Evolutionary conservation across 352 stramenopile genomes (phyloP).

Genomic region (Phytophthora citricola): DNA sequence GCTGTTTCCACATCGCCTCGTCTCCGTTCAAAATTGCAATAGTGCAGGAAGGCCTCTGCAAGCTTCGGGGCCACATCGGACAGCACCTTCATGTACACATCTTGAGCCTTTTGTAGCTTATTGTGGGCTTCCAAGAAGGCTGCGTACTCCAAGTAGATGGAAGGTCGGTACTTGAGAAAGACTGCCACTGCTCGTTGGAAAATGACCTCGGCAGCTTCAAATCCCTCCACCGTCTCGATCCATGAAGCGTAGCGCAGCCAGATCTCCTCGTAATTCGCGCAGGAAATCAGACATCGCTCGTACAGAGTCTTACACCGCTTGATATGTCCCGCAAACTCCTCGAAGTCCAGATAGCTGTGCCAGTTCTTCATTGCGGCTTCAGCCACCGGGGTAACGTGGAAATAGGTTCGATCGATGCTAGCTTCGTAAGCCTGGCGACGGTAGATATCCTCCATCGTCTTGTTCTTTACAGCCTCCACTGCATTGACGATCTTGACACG

Average conservation of each 20-base stretch:
- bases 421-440: conserved; percentile 75
- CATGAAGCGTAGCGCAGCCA: conserved; percentile 78
- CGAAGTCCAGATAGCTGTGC: conserved; percentile 83
- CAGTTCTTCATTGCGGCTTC: conserved; percentile 79
- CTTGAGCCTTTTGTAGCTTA: conserved; percentile 57
- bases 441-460: conserved; percentile 66
- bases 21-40: conserved; percentile 78
- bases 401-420: conserved; percentile 83
- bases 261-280: conserved; percentile 85
- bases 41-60: conserved; percentile 68
- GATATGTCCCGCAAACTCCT: conserved; percentile 63
- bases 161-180: conserved; percentile 78
- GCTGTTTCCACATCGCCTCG: conserved; percentile 55
- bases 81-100: conserved; percentile 66
- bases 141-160: conserved; percentile 80
- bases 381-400: conserved; percentile 78
- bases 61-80: conserved; percentile 61
- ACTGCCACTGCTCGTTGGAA: conserved; percentile 68
- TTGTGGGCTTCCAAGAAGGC: conserved; percentile 68
- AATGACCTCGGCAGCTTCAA: conserved; percentile 68
- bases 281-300: conserved; percentile 83
- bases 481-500: conserved; percentile 86
- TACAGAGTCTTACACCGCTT: conserved; percentile 71
- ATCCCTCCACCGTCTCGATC: conserved; percentile 60
- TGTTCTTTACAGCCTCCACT: conserved; percentile 77